These are phyloP conservation scores for Mycena alexandri DNA, from an alignment of 768 basidiomycete genomes.

Conservation along the genomic window DNA sequence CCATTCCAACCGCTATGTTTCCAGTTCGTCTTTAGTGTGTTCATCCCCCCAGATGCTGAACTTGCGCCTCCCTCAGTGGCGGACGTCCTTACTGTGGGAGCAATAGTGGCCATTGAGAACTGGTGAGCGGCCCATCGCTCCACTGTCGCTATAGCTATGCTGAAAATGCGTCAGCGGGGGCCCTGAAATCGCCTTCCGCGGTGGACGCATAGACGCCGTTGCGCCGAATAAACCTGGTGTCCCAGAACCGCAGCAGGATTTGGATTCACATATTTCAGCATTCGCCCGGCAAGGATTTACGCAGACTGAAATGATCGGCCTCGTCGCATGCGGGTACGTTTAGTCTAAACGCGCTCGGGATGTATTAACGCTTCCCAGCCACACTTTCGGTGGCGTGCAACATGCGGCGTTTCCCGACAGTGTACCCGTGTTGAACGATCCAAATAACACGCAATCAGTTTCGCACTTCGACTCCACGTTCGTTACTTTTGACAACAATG, in stretches of 20 bases:
- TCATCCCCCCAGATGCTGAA: neutral
- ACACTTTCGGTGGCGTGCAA: constrained; percentile 19
- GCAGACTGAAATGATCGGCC: too few relatives aligned
- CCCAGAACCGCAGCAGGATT: constrained; percentile 17
- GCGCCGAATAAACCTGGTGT: constrained; percentile 4
- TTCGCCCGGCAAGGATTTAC: constrained; percentile 23
- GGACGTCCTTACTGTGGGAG: constrained; percentile 13
- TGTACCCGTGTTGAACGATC: neutral
- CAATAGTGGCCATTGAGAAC: constrained; percentile 15
- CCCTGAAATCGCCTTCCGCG: constrained; percentile 25
- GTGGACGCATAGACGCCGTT: constrained; percentile 23
- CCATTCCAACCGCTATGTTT: neutral
- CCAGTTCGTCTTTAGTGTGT: neutral
- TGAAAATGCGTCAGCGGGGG: constrained; percentile 2
- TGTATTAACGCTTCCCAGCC: neutral
- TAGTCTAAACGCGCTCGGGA: neutral
- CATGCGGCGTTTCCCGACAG: constrained; percentile 1
- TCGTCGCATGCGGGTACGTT: constrained; percentile 20
- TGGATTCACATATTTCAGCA: constrained; percentile 7
- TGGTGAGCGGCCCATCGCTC: neutral
- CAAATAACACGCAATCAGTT: neutral
- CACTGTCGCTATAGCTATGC: too few relatives aligned
- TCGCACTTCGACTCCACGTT: constrained; percentile 4
- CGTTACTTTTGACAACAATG: constrained; percentile 6
- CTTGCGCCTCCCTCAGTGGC: neutral